A percentile compares a stretch with the other conserved stretches of the same genome.
Conservation (phyloP, 2,329 filamentous ascomycete species). For the Pseudogymnoascus sp. region DNA sequence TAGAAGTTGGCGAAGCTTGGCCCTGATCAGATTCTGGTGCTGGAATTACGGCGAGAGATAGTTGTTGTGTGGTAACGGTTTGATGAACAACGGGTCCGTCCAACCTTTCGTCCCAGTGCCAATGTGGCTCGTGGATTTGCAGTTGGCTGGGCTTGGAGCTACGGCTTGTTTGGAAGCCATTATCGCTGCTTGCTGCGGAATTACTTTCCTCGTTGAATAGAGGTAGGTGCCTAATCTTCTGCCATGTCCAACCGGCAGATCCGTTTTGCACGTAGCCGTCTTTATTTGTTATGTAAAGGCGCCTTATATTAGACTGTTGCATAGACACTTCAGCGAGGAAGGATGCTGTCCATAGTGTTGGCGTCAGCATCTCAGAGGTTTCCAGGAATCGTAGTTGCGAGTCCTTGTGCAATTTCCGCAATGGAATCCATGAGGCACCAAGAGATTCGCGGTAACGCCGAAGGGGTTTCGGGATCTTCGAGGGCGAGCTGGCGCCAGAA, state of each 20-base stretch:
- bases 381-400: slow-evolving; percentile 62
- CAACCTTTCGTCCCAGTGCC: slow-evolving; percentile 57
- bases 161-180: slow-evolving; percentile 34
- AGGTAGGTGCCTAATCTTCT: slow-evolving; percentile 54
- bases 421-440: slow-evolving; percentile 61
- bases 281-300: slow-evolving; percentile 68
- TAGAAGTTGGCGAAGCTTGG: slow-evolving; percentile 22
- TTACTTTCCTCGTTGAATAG: slow-evolving; percentile 30
- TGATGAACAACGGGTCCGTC: slow-evolving; percentile 43
- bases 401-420: slow-evolving; percentile 68
- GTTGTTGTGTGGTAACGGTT: slow-evolving; percentile 35
- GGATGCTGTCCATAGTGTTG: slow-evolving; percentile 60
- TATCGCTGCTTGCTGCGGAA: slow-evolving; percentile 26
- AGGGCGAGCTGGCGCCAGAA: slow-evolving; percentile 14
- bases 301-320: slow-evolving; percentile 53
- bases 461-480: slow-evolving; percentile 16
- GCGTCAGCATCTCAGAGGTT: slow-evolving; percentile 64
- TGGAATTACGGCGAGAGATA: slow-evolving; percentile 35
- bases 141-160: slow-evolving; percentile 43
- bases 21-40: slow-evolving; percentile 30
- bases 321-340: slow-evolving; percentile 67
- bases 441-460: slow-evolving; percentile 39
- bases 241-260: slow-evolving; percentile 61
- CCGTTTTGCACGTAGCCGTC: slow-evolving; percentile 65
- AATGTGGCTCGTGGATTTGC: slow-evolving; percentile 56